Evolutionary conservation across 164 flowering plant species (phyloP).

Genomic region (Malania oleifera): DNA sequence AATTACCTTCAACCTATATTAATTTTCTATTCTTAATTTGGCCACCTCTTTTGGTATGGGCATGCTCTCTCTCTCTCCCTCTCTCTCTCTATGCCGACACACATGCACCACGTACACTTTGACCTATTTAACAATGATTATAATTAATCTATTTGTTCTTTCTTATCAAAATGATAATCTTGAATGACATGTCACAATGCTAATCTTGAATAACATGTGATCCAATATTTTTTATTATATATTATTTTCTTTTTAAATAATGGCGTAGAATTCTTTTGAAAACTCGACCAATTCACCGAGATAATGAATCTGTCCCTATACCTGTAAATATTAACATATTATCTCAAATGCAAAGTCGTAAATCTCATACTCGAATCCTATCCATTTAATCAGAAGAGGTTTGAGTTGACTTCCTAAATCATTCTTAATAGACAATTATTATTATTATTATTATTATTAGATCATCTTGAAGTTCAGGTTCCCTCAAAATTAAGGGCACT

Average conservation of each 20-base stretch:
- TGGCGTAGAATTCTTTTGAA: too few relatives aligned
- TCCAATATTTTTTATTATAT: too few relatives aligned
- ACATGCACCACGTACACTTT: not conserved
- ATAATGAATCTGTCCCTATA: too few relatives aligned
- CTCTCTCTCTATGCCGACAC: not conserved
- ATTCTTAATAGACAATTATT: too few relatives aligned
- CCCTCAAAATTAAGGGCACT: slow-evolving; percentile 1
- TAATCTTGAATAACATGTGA: too few relatives aligned
- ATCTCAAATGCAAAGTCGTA: too few relatives aligned
- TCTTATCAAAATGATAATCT: slow-evolving; percentile 20
- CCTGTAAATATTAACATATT: too few relatives aligned
- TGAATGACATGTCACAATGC: not conserved
- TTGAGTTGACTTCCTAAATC: too few relatives aligned
- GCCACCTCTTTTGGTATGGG: slow-evolving; percentile 4
- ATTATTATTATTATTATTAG: not conserved
- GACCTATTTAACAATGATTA: slow-evolving; percentile 17
- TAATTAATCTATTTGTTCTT: slow-evolving; percentile 15
- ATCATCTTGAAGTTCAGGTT: not conserved
- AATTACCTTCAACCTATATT: slow-evolving; percentile 18
- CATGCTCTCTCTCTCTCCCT: slow-evolving; percentile 6
- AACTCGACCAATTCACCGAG: too few relatives aligned
- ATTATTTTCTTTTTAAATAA: too few relatives aligned
- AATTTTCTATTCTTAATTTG: slow-evolving; percentile 11
- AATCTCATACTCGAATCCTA: too few relatives aligned
- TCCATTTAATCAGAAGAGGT: too few relatives aligned